Evolutionary conservation across 208 protist species (phyloP).

Genomic region (Crithidia brevicula): DNA sequence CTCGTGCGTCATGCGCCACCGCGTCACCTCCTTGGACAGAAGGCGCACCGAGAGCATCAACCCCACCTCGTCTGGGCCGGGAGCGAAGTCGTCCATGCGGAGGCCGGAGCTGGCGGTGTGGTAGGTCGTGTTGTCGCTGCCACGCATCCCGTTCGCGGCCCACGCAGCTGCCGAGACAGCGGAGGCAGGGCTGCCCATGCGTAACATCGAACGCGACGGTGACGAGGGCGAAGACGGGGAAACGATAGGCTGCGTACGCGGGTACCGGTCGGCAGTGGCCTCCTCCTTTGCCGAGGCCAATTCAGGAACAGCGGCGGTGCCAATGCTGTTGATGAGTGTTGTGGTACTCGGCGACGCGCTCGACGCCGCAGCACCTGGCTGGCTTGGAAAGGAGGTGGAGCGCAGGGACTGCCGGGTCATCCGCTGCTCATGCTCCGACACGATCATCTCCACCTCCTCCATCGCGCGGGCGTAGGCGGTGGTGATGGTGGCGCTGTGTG

Average conservation of each 20-base stretch:
- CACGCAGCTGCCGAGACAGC: slow-evolving; percentile 7
- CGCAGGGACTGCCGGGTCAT: slow-evolving; percentile 11
- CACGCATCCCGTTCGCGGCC: neutral
- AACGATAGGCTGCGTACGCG: neutral
- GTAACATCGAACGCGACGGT: slow-evolving; percentile 7
- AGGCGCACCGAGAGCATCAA: slow-evolving; percentile 43
- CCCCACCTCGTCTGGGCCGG: slow-evolving; percentile 38
- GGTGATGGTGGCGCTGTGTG: slow-evolving; percentile 42
- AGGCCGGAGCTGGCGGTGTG: neutral
- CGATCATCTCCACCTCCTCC: slow-evolving; percentile 32
- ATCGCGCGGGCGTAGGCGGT: slow-evolving; percentile 34
- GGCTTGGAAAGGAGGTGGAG: slow-evolving; percentile 14
- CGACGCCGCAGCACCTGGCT: neutral
- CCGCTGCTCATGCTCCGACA: slow-evolving; percentile 25
- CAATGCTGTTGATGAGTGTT: neutral
- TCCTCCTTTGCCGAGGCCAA: neutral
- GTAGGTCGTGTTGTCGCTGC: slow-evolving; percentile 2
- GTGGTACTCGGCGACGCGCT: slow-evolving; percentile 1
- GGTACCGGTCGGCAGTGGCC: neutral
- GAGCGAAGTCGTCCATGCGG: slow-evolving; percentile 1
- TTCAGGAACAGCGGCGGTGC: neutral
- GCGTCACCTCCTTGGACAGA: slow-evolving; percentile 20
- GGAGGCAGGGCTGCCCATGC: slow-evolving; percentile 24
- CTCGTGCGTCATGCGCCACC: slow-evolving; percentile 37
- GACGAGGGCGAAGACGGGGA: slow-evolving; percentile 16